phyloP scores from a whole-genome alignment of 1,139 yeast genomes.

The Wickerhamomyces sp. region DNA sequence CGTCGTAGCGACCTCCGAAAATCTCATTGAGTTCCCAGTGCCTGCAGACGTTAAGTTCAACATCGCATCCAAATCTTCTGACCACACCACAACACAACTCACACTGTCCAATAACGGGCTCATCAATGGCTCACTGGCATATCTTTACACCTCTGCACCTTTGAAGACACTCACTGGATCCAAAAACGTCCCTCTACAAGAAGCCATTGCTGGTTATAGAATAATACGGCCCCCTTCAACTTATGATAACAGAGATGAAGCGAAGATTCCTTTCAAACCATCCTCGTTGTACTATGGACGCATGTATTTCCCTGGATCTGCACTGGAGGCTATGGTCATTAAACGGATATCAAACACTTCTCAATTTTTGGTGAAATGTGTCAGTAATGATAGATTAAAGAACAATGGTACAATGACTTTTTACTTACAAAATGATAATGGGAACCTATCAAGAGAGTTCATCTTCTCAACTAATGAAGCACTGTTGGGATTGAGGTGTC shows the following conservation, averaged over 20 bases:
- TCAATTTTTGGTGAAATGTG: slow-evolving; percentile 69
- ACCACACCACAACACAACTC: slow-evolving; percentile 69
- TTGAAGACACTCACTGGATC: slow-evolving; percentile 49
- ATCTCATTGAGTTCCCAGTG: slow-evolving; percentile 64
- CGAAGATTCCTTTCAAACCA: slow-evolving; percentile 7
- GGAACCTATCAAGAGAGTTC: slow-evolving; percentile 65
- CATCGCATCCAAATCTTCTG: slow-evolving; percentile 68
- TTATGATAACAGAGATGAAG: slow-evolving; percentile 11
- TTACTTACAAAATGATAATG: slow-evolving; percentile 65
- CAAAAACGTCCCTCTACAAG: slow-evolving; percentile 53
- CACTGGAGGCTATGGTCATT: slow-evolving; percentile 83
- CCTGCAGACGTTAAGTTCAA: slow-evolving; percentile 68
- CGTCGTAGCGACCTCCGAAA: slow-evolving; percentile 61
- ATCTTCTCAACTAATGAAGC: slow-evolving; percentile 88
- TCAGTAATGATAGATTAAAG: slow-evolving; percentile 61
- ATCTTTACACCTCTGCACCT: slow-evolving; percentile 65
- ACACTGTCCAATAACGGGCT: slow-evolving; percentile 62
- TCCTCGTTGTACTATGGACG: slow-evolving; percentile 64
- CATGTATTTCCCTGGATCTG: slow-evolving; percentile 83
- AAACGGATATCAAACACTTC: slow-evolving; percentile 55
- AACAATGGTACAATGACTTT: slow-evolving; percentile 59
- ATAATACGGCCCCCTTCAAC: slow-evolving; percentile 43
- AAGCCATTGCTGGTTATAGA: slow-evolving; percentile 75
- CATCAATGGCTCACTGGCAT: slow-evolving; percentile 80
- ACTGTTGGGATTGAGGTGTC: slow-evolving; percentile 73